These are phyloP conservation scores for Podila verticillata DNA, from an alignment of 192 early-diverging fungal species.

Conservation along the genomic window DNA sequence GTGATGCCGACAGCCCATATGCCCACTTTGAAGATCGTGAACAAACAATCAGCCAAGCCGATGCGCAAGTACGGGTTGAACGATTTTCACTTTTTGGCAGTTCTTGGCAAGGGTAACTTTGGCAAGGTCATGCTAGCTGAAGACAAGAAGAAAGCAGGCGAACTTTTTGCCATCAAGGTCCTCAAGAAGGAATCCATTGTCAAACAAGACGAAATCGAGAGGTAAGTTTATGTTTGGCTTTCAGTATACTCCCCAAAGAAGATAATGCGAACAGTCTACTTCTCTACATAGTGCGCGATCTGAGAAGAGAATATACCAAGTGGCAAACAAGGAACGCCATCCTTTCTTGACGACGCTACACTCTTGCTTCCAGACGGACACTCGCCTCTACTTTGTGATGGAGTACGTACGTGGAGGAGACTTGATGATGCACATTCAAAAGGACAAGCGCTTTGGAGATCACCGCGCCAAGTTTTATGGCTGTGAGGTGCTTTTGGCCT, in stretches of 20 bases:
- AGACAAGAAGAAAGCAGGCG: slow-evolving; percentile 79
- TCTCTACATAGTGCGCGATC: slow-evolving; percentile 73
- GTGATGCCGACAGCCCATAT: slow-evolving; percentile 36
- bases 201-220: slow-evolving; percentile 83
- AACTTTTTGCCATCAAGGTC: slow-evolving; percentile 95
- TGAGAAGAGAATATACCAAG: slow-evolving; percentile 93
- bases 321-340: slow-evolving; percentile 90
- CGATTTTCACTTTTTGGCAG: slow-evolving; percentile 94
- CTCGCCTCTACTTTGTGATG: slow-evolving; percentile 97
- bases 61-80: slow-evolving; percentile 78
- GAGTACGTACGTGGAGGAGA: slow-evolving; percentile 98
- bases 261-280: neutral
- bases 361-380: slow-evolving; percentile 97
- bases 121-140: slow-evolving; percentile 98
- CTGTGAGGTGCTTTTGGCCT: slow-evolving; percentile 90
- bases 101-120: slow-evolving; percentile 98
- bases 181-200: slow-evolving; percentile 98
- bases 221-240: slow-evolving; percentile 17
- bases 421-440: slow-evolving; percentile 99
- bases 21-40: slow-evolving; percentile 44
- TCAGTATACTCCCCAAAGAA: slow-evolving; percentile 67
- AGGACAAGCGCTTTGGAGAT: slow-evolving; percentile 89
- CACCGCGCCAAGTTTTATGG: slow-evolving; percentile 95
- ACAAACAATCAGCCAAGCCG: slow-evolving; percentile 36
- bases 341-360: slow-evolving; percentile 97